Base-by-base conservation (phyloP, 352 stramenopile species). In the Phytophthora multivora region DNA sequence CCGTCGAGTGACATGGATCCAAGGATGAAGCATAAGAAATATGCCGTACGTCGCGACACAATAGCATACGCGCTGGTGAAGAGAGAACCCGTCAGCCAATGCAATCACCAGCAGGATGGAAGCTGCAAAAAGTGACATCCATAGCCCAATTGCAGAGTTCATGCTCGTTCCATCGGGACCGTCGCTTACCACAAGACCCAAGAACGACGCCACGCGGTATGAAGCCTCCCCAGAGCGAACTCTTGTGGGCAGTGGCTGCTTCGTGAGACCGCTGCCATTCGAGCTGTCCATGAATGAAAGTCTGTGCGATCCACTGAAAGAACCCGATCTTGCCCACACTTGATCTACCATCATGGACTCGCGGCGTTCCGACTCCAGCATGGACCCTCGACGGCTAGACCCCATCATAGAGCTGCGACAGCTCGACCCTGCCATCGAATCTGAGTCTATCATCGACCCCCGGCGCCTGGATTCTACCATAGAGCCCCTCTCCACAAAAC, bases 1-100 rank as follows among this genome's bases (percentile, higher is more conserved):
- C 12, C 35, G 23, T 28, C 31, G 35, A 18, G 60, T 39, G 5
- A 59, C 53, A 61, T 84, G 69, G 62, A 87, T 65, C 74, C 77
- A 84, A 25, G 77, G 80, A 31, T 89, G 80, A 6, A 89, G 51
- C 15, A 63, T 69, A 18, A 89, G 46, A 60, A 88, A 87, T 31
- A 80, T 57, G 15, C 70, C 75, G 48, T 86, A 89, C 18, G 75
- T 73, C 11, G 62, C 66, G 4, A 81, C 61, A 51, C 79, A 82
- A 54, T 65, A 73, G 11, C 52, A 71, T 35, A 80, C 36, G 11
- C 80, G 80, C 23, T 86, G 69, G 31, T 75, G 59, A n/a, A 85
- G 59, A 9, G 73, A 70, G 19, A 84, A 69, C 1, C 66, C 59
- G 19, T 89, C 71, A 12, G 71, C 59, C 11, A 89, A 51, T 45